These are phyloP conservation scores for Agarophyton chilense DNA, from an alignment of 23 red algal species.

Conservation along the genomic window DNA sequence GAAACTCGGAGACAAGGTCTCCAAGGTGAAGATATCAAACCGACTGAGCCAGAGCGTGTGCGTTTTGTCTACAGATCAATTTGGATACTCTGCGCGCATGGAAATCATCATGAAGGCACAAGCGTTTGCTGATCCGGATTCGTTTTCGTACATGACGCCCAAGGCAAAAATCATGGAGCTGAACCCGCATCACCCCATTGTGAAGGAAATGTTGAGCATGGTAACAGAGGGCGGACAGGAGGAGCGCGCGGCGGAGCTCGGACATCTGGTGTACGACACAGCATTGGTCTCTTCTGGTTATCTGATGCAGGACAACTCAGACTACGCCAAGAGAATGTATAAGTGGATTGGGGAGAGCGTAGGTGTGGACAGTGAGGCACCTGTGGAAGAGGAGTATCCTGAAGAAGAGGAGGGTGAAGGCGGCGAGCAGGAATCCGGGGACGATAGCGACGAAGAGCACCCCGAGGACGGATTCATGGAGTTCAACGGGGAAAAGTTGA, in stretches of 20 bases:
- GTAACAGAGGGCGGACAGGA: slow-evolving; percentile 47
- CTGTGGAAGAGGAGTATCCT: slow-evolving; percentile 53
- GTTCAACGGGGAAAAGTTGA: background rate
- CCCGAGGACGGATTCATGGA: background rate
- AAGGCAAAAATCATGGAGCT: slow-evolving; percentile 90
- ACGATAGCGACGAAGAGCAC: slow-evolving; percentile 13
- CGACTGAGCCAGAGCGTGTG: slow-evolving; percentile 74
- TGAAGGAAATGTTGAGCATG: slow-evolving; percentile 55
- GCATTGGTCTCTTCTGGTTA: slow-evolving; percentile 81
- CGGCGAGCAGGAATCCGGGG: slow-evolving; percentile 20
- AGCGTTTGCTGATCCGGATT: slow-evolving; percentile 86
- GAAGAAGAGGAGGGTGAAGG: slow-evolving; percentile 44
- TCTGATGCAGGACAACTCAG: slow-evolving; percentile 70
- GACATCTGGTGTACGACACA: slow-evolving; percentile 82
- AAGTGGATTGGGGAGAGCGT: slow-evolving; percentile 67
- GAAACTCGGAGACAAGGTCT: slow-evolving; percentile 72
- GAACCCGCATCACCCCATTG: slow-evolving; percentile 81
- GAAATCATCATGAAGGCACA: slow-evolving; percentile 93
- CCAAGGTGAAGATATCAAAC: slow-evolving; percentile 81
- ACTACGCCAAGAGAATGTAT: slow-evolving; percentile 78
- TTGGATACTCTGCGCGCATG: slow-evolving; percentile 88
- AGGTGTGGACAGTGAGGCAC: slow-evolving; percentile 61
- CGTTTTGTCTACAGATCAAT: slow-evolving; percentile 77
- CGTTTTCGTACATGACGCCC: slow-evolving; percentile 70
- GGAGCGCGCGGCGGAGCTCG: slow-evolving; percentile 55